A percentile compares a stretch with the other conserved stretches of the same genome.
phyloP scores from a whole-genome alignment of 2,329 filamentous ascomycete species.

The Zasmidium cellare region DNA sequence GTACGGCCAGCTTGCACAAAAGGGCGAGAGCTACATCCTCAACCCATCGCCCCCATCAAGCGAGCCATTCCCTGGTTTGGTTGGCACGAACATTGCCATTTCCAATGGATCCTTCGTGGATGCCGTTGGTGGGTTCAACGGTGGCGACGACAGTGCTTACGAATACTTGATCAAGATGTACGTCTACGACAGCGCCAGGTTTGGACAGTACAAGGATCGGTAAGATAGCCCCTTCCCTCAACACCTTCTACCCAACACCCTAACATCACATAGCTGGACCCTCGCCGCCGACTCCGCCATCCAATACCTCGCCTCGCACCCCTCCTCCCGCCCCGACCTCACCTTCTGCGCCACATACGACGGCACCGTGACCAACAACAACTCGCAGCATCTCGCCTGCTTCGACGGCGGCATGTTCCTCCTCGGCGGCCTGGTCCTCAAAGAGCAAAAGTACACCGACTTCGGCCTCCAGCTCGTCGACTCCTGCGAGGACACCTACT shows the following conservation, averaged over 20 bases:
- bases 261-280: conserved; percentile 58
- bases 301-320: conserved; percentile 67
- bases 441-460: conserved; percentile 65
- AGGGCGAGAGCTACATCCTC: conserved; percentile 69
- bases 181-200: conserved; percentile 69
- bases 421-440: conserved; percentile 71
- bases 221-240: background rate
- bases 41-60: conserved; percentile 60
- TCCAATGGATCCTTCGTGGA: conserved; percentile 67
- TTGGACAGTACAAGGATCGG: conserved; percentile 63
- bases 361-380: conserved; percentile 41
- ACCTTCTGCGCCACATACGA: conserved; percentile 67
- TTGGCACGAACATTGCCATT: conserved; percentile 68
- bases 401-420: conserved; percentile 86
- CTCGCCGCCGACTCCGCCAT: conserved; percentile 75
- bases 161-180: conserved; percentile 94
- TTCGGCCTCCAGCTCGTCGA: conserved; percentile 73
- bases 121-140: conserved; percentile 71
- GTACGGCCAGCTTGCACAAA: conserved; percentile 67
- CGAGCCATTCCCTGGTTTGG: conserved; percentile 75
- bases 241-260: background rate
- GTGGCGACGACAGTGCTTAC: conserved; percentile 78
- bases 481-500: conserved; percentile 74
- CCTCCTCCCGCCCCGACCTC: conserved; percentile 64
- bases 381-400: conserved; percentile 63